Conservation (phyloP, 495 filamentous ascomycete genomes). For the Talaromyces ruber region DNA sequence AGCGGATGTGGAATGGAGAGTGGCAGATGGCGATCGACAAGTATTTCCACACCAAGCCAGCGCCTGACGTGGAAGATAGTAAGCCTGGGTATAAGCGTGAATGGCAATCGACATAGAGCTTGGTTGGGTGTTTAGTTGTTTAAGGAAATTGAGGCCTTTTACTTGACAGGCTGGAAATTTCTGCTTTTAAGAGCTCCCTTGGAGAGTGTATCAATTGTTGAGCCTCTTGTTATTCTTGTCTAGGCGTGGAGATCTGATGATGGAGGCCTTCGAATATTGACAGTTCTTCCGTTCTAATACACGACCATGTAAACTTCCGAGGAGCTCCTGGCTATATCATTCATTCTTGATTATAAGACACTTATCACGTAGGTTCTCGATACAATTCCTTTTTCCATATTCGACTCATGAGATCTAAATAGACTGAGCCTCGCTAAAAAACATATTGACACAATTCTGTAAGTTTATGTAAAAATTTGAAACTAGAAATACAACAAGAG, state of each 20-base stretch:
- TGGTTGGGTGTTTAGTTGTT: too few species aligned
- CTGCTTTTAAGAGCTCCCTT: too few species aligned
- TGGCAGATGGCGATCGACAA: too few species aligned
- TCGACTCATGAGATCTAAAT: neutral
- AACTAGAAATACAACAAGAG: constrained; percentile 33
- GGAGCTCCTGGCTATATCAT: neutral
- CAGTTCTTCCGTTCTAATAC: neutral
- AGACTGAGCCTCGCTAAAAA: constrained; percentile 8
- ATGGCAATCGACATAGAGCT: too few species aligned
- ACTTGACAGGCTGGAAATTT: too few species aligned
- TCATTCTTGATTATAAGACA: neutral
- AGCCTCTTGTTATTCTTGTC: neutral
- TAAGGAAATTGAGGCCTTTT: too few species aligned
- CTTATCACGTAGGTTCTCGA: neutral
- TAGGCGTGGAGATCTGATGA: neutral
- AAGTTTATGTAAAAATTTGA: constrained; percentile 21
- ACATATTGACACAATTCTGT: constrained; percentile 38
- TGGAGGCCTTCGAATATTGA: neutral
- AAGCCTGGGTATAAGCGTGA: too few species aligned
- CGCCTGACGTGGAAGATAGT: too few species aligned
- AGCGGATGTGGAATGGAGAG: too few species aligned
- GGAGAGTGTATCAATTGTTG: too few species aligned
- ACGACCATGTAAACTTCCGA: neutral
- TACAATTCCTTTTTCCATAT: neutral
- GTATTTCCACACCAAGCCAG: too few species aligned